These are phyloP conservation scores for Coniella lustricola DNA, from an alignment of 2,329 filamentous ascomycete genomes.

Conservation along the genomic window DNA sequence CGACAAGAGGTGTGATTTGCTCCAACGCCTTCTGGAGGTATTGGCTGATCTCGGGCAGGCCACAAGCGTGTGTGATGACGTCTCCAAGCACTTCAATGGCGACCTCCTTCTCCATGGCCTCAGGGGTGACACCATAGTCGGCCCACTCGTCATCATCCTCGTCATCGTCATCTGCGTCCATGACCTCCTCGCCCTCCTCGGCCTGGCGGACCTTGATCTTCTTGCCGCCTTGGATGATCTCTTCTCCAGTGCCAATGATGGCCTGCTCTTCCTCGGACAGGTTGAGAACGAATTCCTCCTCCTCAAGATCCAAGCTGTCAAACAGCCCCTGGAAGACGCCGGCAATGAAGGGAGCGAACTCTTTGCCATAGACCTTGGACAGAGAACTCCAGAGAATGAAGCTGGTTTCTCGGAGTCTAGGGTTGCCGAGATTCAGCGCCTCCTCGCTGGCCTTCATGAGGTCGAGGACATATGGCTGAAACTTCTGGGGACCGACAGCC, in stretches of 20 bases:
- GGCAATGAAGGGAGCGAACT: constrained; percentile 70
- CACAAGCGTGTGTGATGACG: constrained; percentile 79
- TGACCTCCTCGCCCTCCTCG: constrained; percentile 49
- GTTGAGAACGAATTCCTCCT: constrained; percentile 77
- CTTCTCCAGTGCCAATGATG: constrained; percentile 57
- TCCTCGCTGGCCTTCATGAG: constrained; percentile 92
- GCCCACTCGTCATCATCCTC: constrained; percentile 70
- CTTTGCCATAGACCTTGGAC: constrained; percentile 84
- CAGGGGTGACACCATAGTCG: constrained; percentile 80
- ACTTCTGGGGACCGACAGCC: constrained; percentile 77
- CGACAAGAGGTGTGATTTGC: constrained; percentile 69
- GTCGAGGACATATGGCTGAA: constrained; percentile 85
- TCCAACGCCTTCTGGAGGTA: constrained; percentile 88
- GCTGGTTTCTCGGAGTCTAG: constrained; percentile 87
- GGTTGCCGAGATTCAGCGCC: constrained; percentile 79
- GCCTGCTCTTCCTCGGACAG: constrained; percentile 68
- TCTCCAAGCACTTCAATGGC: constrained; percentile 93
- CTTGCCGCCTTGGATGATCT: constrained; percentile 72
- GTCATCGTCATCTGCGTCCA: constrained; percentile 48
- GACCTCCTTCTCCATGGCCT: constrained; percentile 95
- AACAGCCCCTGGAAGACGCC: constrained; percentile 76
- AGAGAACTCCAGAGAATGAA: constrained; percentile 96
- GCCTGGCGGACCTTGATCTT: constrained; percentile 73
- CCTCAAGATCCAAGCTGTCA: constrained; percentile 76
- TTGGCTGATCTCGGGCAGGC: constrained; percentile 62